A percentile compares a stretch with the other conserved stretches of the same genome.
phyloP scores from a whole-genome alignment of 2,329 filamentous ascomycete genomes.

The Penicillium sumatraense region DNA sequence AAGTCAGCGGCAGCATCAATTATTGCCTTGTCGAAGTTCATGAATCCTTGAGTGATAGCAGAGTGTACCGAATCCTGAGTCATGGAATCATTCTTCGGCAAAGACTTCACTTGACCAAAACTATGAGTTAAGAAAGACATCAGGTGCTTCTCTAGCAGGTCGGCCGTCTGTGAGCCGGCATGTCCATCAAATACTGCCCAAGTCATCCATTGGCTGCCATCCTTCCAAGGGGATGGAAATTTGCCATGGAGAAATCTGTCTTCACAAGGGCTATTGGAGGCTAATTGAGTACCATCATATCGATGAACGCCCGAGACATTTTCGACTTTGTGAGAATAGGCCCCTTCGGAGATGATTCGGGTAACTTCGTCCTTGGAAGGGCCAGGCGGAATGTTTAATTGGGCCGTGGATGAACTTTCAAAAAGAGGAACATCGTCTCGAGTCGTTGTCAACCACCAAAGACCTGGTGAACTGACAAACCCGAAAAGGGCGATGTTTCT shows the following conservation, averaged over 20 bases:
- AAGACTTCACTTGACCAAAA: slow-evolving; percentile 16
- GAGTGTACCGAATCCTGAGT: slow-evolving; percentile 21
- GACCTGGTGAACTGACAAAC: slow-evolving; percentile 15
- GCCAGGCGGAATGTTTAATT: slow-evolving; percentile 10
- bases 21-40: slow-evolving; percentile 31
- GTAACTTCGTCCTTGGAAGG: slow-evolving; percentile 28
- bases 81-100: slow-evolving; percentile 1
- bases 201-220: slow-evolving; percentile 32
- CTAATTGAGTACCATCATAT: slow-evolving; percentile 35
- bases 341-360: slow-evolving; percentile 23
- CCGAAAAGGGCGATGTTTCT: slow-evolving; percentile 17
- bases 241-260: slow-evolving; percentile 32
- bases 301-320: slow-evolving; percentile 24
- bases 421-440: slow-evolving; percentile 23
- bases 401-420: slow-evolving; percentile 14
- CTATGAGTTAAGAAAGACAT: slow-evolving; percentile 25
- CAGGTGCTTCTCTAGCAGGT: slow-evolving; percentile 28
- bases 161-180: slow-evolving; percentile 31
- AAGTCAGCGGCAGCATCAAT: slow-evolving; percentile 25
- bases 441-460: slow-evolving; percentile 24
- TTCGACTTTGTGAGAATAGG: slow-evolving; percentile 27
- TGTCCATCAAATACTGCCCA: slow-evolving; percentile 52
- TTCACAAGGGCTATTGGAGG: slow-evolving; percentile 44
- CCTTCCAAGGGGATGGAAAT: slow-evolving; percentile 27
- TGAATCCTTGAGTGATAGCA: slow-evolving; percentile 29